phyloP scores from a whole-genome alignment of 2,329 filamentous ascomycete species.

The Fonsecaea erecta region DNA sequence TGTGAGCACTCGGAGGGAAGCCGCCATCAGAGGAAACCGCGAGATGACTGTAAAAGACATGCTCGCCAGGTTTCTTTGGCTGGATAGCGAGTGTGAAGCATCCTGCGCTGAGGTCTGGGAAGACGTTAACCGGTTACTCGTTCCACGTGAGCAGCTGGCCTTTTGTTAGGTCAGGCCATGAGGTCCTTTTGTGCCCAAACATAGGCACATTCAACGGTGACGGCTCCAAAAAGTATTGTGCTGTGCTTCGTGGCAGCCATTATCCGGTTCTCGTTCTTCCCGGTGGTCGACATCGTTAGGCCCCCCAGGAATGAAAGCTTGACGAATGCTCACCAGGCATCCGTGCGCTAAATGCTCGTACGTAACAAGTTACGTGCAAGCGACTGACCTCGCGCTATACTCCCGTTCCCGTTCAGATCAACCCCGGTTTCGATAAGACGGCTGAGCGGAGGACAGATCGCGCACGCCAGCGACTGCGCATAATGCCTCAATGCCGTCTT shows the following conservation, averaged over 20 bases:
- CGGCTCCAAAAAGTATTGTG: too few relatives aligned
- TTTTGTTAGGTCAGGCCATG: neutral
- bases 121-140: constrained; percentile 2
- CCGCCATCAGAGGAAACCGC: neutral
- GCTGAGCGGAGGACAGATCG: too few relatives aligned
- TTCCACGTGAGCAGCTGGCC: constrained; percentile 3
- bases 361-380: neutral
- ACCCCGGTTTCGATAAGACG: neutral
- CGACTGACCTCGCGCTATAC: too few relatives aligned
- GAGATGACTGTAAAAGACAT: neutral
- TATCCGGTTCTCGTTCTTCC: too few relatives aligned
- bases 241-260: too few relatives aligned
- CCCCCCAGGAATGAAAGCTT: neutral
- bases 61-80: constrained; percentile 11
- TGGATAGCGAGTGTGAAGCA: constrained; percentile 17
- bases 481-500: neutral
- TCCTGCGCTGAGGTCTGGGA: constrained; percentile 14
- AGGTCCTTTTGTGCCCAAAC: too few relatives aligned
- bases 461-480: neutral
- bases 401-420: neutral
- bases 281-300: too few relatives aligned
- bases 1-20: neutral
- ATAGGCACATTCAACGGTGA: too few relatives aligned
- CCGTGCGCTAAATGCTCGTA: neutral
- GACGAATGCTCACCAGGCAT: neutral